Base-by-base conservation (phyloP, 805 yeast genomes). In the Millerozyma acaciae region DNA sequence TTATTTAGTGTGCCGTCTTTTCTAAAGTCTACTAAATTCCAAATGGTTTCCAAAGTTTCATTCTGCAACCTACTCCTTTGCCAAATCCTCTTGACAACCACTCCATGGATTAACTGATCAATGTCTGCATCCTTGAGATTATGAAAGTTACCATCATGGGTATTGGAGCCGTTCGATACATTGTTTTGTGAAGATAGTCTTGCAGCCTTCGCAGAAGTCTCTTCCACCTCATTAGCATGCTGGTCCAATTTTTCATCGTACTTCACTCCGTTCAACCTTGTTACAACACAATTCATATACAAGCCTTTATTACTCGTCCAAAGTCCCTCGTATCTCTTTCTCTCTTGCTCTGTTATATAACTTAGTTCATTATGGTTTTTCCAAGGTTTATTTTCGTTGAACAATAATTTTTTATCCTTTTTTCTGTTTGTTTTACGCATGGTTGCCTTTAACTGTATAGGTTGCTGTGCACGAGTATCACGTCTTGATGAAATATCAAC, bases 341-440 rank as follows among this genome's bases (percentile, higher is more conserved):
- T 70, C 53, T 93, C 97, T 27, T 65, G 71, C 28, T 75, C 78
- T 1, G 74, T 67, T 21, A 71, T 63, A 54, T 43, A 65, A 52
- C 42, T 48, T 5, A 78, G 65, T 39, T 77, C 84, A 19, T 65
- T 66, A 57, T 87, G 97, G 48, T 81, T 79, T 48, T 89, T 88
- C 96, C 97, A 88, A 0, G 97, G 97, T 56, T 88, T 87, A 39
- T 84, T 85, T 48, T 83, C 95, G 51, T 89, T 82, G 56, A 89
- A 88, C 17, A 57, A 55, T 12, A 64, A 50, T 36, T 62, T 63
- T 36, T 60, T 55, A 19, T 57, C 64, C 39, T 66, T 69, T 31
- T 53, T 40, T 33, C 57, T 62, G 48, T 57, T 55, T 24, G 58
- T 62, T 46, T 67, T 65, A 20, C 81, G 54, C 68, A 76, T 62